Base-by-base conservation (phyloP, 2,329 filamentous ascomycete genomes). In the Tolypocladium paradoxum region DNA sequence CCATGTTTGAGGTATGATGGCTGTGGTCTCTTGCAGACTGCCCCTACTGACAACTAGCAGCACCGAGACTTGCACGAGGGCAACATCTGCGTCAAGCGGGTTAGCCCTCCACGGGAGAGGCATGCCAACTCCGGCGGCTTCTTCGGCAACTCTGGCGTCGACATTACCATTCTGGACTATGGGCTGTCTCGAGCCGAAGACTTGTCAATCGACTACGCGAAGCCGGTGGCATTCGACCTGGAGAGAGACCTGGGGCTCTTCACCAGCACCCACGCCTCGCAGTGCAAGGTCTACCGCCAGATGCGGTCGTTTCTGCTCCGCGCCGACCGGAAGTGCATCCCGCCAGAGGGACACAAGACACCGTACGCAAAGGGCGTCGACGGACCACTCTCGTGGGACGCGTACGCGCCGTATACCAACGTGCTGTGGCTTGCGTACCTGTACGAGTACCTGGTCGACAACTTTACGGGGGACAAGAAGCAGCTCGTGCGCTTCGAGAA, bases 21-120 rank as follows among this genome's bases (percentile, higher is more conserved):
- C 6, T 33, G 40, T 0, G 22, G 20, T 37, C 18, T 6, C 4
- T 2, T 24, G 9, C 12, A 11, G 8, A 5, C 9, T 3, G 38
- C 47, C 7, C 22, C 12, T 43, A 33, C 61, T 62, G 53, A 62
- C 52, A 8, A 3, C 8, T 33, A 3, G 6, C 55, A 83, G 79
- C 82, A 85, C 60, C 78, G 82, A 6, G 82, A 85, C 59, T 70
- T 85, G 4, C 82, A 85, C 58, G 82, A 85, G 57, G 82, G 82
- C 5, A 85, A 85, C 57, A 65, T 85, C 18, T 85, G 82, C 56
- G 73, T 85, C 48, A 73, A 75, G 4, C 73, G 72, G 51, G 66
- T 70, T 1, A 62, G 68, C 3, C 59, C 70, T 3, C 61, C 72
- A 0, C 61, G 61, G 9, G 60, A 67, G 2, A 65, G 64, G 35